Evolutionary conservation across 2,329 filamentous ascomycete species (phyloP), one percentile per base, ranked within the genome.

Genomic region (Colletotrichum filicis): DNA sequence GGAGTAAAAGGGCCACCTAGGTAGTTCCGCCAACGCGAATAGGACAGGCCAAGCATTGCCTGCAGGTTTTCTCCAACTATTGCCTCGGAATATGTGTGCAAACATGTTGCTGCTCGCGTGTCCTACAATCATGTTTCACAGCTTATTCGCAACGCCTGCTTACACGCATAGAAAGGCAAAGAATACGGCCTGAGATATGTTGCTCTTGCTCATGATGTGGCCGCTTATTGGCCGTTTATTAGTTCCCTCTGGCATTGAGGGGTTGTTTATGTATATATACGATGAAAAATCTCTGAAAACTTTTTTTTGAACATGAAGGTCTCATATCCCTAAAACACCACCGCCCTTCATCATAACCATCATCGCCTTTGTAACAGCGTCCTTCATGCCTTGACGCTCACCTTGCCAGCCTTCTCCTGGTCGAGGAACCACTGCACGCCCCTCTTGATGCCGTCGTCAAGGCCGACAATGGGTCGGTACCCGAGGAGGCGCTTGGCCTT

Each of bases 401-500:
- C 56, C 28, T 63, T 63, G 11, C 74, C 76, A 49, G 80, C 77
- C 77, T 85, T 84, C 74, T 89, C 86, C 78, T 89, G 85, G 74
- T 88, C 87, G 66, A 89, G 74, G 62, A 88, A 88, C 88, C 88
- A 91, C 67, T 80, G 79, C 22, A 91, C 88, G 11, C 88, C 85
- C 68, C 85, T 84, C 75, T 83, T 82, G 63, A 91, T 83, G 12
- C 92, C 93, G 76, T 94, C 92, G 74, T 91, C 87, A 70, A 95
- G 83, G 55, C 86, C 85, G 65, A 93, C 91, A 66, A 94, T 82
- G 3, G 93, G 93, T 80, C 83, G 81, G 82, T 95, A 95, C 3
- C 92, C 92, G 68, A 95, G 83, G 76, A 93, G 86, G 77, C 81
- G 85, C 86, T 91, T 93, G 69, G 93, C 93, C 88, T 95, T 95